Evolutionary conservation across 345 rosid species (phyloP).

Genomic region (Populus deltoides): DNA sequence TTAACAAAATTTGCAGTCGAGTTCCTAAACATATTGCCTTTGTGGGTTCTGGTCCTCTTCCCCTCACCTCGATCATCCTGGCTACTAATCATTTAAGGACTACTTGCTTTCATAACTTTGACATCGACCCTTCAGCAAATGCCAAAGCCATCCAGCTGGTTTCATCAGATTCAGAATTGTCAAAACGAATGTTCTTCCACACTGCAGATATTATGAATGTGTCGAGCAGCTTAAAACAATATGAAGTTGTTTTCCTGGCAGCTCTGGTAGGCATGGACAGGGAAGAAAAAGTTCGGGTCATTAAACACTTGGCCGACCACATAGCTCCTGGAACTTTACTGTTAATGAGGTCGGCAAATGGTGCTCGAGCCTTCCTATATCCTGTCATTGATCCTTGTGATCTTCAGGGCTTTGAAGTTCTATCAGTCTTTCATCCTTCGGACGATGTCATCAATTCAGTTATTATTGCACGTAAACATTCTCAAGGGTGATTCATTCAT

Average conservation of each 20-base stretch:
- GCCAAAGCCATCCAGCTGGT: constrained; percentile 16
- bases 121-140: constrained; percentile 24
- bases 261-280: constrained; percentile 29
- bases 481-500: neutral
- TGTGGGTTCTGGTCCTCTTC: constrained; percentile 30
- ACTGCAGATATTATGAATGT: constrained; percentile 20
- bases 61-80: constrained; percentile 24
- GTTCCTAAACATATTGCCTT: constrained; percentile 18
- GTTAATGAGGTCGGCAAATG: constrained; percentile 22
- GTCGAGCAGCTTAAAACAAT: neutral
- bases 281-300: constrained; percentile 16
- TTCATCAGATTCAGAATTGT: constrained; percentile 16
- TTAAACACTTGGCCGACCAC: constrained; percentile 9
- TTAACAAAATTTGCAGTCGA: neutral
- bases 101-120: constrained; percentile 26
- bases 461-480: constrained; percentile 6
- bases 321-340: constrained; percentile 25
- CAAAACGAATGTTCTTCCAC: constrained; percentile 24
- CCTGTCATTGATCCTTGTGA: constrained; percentile 16
- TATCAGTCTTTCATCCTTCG: constrained; percentile 25
- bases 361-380: constrained; percentile 22
- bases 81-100: constrained; percentile 14
- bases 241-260: constrained; percentile 20
- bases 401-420: constrained; percentile 23
- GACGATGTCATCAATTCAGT: constrained; percentile 27